Evolutionary conservation across 768 basidiomycete genomes (phyloP), one percentile per base, ranked within the genome.

Genomic region (Psilocybe azurescens): DNA sequence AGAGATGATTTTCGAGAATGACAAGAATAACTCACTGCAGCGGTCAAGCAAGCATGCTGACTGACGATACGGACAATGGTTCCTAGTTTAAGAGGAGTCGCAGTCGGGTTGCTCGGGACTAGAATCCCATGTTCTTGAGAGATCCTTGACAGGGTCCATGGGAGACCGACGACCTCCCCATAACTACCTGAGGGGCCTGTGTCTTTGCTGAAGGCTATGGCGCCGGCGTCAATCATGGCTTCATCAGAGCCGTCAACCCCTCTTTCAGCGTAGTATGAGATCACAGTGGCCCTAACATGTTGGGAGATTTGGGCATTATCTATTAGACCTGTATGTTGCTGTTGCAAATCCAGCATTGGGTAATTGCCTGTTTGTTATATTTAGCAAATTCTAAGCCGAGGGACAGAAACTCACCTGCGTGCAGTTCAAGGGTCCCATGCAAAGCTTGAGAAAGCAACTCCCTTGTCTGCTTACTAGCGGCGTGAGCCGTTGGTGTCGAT

Each of bases 401-500:
- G 30, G 10, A 4, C 1, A 11, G 38, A 18, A 0, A 51, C 79
- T 24, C 63, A 88, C 88, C 88, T 63, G 91, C 93, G 75, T 90
- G 93, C 57, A 95, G 72, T 73, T 95, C 93, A 18, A 95, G 78
- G 30, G 74, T 74, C 0, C 90, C 89, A 60, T 86, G 79, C 38
- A 93, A 77, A 56, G 76, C 66, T 28, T 78, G 73, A 6, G 80
- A 75, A 18, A 89, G 69, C 48, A 77, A 71, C 14, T 76, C 74
- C 53, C 77, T 79, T 18, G 79, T 79, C 66, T 81, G 84, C 24
- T 81, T 76, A 32, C 83, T 86, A 11, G 89, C 91, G 9, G 89
- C 89, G 70, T 94, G 91, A 0, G 93, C 94, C 2, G 93, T 89
- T 1, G 94, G 94, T 2, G 94, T 95, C n/a, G 93, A 90, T 20